Conservation (phyloP, 139 green algal species). For the Auxenochlorella pyrenoidosa region DNA sequence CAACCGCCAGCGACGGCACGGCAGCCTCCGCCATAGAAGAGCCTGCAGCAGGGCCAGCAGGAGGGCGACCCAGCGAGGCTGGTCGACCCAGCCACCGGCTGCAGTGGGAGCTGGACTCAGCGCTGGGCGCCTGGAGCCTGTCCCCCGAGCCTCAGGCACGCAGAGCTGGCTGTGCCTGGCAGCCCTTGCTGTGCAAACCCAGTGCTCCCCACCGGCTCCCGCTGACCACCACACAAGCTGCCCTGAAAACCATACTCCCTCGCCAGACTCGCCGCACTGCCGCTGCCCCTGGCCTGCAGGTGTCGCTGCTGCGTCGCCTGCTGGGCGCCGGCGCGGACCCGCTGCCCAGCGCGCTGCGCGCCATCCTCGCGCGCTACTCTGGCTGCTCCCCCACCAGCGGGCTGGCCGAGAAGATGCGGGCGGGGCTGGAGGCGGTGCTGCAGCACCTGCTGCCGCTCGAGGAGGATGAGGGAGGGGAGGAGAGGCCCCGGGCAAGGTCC, state of each 20-base stretch:
- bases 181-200: background rate
- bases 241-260: background rate
- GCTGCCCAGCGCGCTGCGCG: background rate
- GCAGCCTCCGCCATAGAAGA: background rate
- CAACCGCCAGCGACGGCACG: background rate
- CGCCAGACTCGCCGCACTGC: no score
- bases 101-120: background rate
- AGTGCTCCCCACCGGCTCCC: background rate
- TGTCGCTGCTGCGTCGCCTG: conserved; percentile 14
- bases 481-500: no score
- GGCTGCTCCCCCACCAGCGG: background rate
- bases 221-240: background rate
- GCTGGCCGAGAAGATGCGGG: conserved; percentile 6
- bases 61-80: background rate
- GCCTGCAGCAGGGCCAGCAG: background rate
- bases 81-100: background rate
- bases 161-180: background rate
- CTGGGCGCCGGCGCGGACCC: background rate
- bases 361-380: background rate
- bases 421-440: conserved; percentile 1
- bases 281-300: background rate
- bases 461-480: background rate
- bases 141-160: background rate
- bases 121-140: background rate
- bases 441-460: background rate